Evolutionary conservation across 2,329 filamentous ascomycete species (phyloP), one percentile per base, ranked within the genome.

Genomic region (Diaporthe capsici): DNA sequence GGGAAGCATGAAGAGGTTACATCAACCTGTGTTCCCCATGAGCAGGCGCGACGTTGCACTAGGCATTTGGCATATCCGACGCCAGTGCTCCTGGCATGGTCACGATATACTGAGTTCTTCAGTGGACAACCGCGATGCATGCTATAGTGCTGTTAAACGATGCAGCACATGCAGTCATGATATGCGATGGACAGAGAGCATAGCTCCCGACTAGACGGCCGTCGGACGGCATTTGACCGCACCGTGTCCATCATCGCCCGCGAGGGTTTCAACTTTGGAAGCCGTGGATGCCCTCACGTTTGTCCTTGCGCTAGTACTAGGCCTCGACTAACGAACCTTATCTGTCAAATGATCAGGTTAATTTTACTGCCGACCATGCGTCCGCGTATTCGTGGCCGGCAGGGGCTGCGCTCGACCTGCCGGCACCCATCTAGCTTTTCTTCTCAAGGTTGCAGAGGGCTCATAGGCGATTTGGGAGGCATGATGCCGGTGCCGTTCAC

Each of bases 271-370:
- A 7, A 55, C 51, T 7, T 9, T 55, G 51, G 53, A 25, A n/a
- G 31, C 49, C 31, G 34, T 4, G 28, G 15, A 28, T 55, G 34
- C n/a, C 47, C 47, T 53, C 31, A 28, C 13, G 3, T 53, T n/a
- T 10, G 8, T 55, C 47, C n/a, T 15, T 53, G 47, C 47, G 31
- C 65, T 53, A 28, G 34, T 39, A 15, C 53, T 68, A 53, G 65
- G 31, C 65, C 47, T 68, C 49, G 47, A 34, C 65, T 68, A 53
- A 20, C n/a, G 25, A 68, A 68, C 47, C 34, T 55, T 68, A 68
- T 47, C 20, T 20, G n/a, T 25, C 65, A 53, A 53, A 39, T 53
- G 47, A 55, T 28, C 65, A 68, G 25, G 8, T 20, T 34, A 20
- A 28, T 12, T 68, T 28, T 8, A 31, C 10, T 31, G 5, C 47